Base-by-base conservation (phyloP, 257 asterid species). In the Nicotiana attenuata region DNA sequence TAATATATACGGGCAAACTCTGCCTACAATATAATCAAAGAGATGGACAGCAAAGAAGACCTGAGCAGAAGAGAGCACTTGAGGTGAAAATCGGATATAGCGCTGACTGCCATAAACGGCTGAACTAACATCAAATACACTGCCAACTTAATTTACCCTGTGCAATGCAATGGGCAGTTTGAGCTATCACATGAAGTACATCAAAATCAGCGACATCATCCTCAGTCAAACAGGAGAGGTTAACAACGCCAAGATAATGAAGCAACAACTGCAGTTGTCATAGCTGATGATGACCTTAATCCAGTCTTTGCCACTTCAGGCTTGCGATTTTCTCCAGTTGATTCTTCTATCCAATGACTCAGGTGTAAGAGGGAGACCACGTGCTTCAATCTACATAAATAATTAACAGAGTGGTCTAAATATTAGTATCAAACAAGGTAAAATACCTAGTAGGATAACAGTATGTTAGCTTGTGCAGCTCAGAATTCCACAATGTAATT, bases 241-340 rank as follows among this genome's bases (percentile, higher is more conserved):
- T 87, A 88, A 92, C 98, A 66, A 93, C 94, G 84, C 94, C 94
- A 55, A 95, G 91, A 85, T 92, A 91, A 83, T 90, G 94, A 84
- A 95, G 97, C 85, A 80, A 90, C 98, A 83, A 95, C 98, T n/a
- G 99, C 98, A 86, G 98, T 93, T 84, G 98, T 95, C 99, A 95
- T 95, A 57, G 99, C 99, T 68, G 99, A 97, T n/a, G 99, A 95
- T 14, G 99, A 95, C 80, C 99, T 98, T 91, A 95, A 83, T 56
- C 99, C 99, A 77, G 99, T 95, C 89, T 95, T 95, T 81, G 99
- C 98, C 86, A 93, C 99, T 90, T 95, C 99, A 75, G 99, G 99
- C 85, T 90, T 91, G 90, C 90, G 80, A 80, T 83, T 91, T 65
- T 84, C 90, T 26, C 91, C 93, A 87, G 83, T 85, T 41, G 92